Evolutionary conservation across 495 filamentous ascomycete species (phyloP), one percentile per base, ranked within the genome.

Genomic region (Lentithecium fluviatile): DNA sequence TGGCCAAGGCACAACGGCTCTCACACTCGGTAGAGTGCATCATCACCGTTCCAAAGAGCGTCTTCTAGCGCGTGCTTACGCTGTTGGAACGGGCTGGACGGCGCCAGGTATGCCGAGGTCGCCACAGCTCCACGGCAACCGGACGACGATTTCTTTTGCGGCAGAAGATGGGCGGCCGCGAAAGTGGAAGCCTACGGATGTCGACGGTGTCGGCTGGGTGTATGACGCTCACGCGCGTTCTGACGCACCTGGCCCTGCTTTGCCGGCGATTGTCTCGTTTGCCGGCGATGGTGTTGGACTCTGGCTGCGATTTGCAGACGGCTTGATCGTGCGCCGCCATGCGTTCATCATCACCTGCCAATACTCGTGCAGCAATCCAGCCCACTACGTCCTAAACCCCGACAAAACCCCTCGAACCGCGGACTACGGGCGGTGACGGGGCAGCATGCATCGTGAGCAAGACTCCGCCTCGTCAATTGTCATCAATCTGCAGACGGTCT

Each of bases 11-110:
- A 10, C 29, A 32, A 32, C 29, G 29, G 29, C 29, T 32, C 29
- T 3, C 29, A 32, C 29, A 32, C 4, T 32, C 29, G 29, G 29
- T 32, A 32, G 29, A 32, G 29, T 3, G 29, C 29, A 10, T 32
- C 29, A 32, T 32, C 29, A 32, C 3, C 29, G 29, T 3, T 32
- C 29, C 29, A 32, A 10, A 32, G 15, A n/a, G 15, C 5, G 20
- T 34, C 20, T 42, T 58, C 52, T 47, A 64, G 60, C 53, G 52
- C 45, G 32, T 56, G 53, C 48, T 64, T 64, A 58, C 60, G 34
- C 24, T 38, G 45, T 37, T 43, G 15, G 32, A 46, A 19, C 36
- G 53, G 52, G 24, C 53, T 37, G 38, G 47, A 58, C 4, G 20
- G 38, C 45, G 45, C 45, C 26, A 43, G 29, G 10, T 10, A 13